Evolutionary conservation across 2,329 filamentous ascomycete species (phyloP).

Genomic region (Pseudodiploospora longispora): DNA sequence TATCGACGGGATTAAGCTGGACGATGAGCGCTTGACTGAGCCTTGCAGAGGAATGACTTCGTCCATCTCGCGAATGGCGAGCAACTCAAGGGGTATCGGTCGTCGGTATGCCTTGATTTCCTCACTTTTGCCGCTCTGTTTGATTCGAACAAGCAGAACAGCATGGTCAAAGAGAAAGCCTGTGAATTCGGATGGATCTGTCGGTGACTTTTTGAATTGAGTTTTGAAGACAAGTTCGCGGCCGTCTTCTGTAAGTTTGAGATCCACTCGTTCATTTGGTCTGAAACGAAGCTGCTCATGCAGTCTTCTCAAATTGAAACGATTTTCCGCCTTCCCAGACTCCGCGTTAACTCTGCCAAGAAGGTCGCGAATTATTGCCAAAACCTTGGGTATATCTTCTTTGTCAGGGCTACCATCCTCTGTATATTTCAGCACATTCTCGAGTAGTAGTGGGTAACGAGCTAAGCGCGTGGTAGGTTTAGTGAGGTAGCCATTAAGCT

Average conservation of each 20-base stretch:
- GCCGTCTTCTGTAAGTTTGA: conserved; percentile 89
- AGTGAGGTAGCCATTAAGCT: conserved; percentile 94
- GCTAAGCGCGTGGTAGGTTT: conserved; percentile 95
- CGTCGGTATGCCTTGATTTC: conserved; percentile 91
- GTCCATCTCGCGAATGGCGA: conserved; percentile 95
- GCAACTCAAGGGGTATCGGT: conserved; percentile 86
- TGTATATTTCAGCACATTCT: conserved; percentile 87
- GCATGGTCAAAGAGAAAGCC: conserved; percentile 96
- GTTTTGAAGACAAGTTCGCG: conserved; percentile 93
- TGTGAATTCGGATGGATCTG: conserved; percentile 81
- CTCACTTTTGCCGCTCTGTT: conserved; percentile 85
- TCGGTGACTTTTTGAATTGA: conserved; percentile 83
- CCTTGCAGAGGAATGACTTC: conserved; percentile 79
- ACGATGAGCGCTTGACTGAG: conserved; percentile 77
- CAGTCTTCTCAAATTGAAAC: conserved; percentile 87
- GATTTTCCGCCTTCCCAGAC: conserved; percentile 94
- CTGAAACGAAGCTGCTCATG: conserved; percentile 89
- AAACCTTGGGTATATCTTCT: conserved; percentile 83
- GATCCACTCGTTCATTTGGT: conserved; percentile 81
- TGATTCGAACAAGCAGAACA: conserved; percentile 81
- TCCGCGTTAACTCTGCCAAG: conserved; percentile 85
- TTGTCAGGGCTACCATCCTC: conserved; percentile 84
- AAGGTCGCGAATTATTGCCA: conserved; percentile 79
- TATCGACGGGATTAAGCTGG: conserved; percentile 62
- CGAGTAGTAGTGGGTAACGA: conserved; percentile 83